phyloP scores from a whole-genome alignment of 495 filamentous ascomycete genomes.

The Penicillium maclennaniae region DNA sequence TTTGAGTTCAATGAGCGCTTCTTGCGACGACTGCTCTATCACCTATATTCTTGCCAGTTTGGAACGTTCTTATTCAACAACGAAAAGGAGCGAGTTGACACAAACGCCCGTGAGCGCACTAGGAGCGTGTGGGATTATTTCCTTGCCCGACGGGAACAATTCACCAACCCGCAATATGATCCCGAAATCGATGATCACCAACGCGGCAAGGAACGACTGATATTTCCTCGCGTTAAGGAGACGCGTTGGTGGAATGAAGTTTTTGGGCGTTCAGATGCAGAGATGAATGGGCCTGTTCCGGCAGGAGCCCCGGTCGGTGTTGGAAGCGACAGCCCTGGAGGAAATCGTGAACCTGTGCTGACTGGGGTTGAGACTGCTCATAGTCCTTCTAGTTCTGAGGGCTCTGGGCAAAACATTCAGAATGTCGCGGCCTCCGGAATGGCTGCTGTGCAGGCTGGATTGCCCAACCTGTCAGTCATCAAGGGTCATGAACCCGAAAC shows the following conservation, averaged over 20 bases:
- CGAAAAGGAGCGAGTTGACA: constrained; percentile 83
- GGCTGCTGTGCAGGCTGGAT: constrained; percentile 36
- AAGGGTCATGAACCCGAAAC: constrained; percentile 24
- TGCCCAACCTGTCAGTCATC: constrained; percentile 39
- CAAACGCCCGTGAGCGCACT: constrained; percentile 66
- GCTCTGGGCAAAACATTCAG: constrained; percentile 19
- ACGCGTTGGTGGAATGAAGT: constrained; percentile 90
- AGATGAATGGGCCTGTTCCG: constrained; percentile 76
- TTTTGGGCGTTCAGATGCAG: constrained; percentile 77
- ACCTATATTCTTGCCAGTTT: constrained; percentile 94
- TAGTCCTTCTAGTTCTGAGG: constrained; percentile 25
- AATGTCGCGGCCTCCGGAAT: constrained; percentile 30
- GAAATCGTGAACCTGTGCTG: constrained; percentile 32
- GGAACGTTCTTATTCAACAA: constrained; percentile 95
- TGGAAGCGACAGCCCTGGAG: constrained; percentile 17
- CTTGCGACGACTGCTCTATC: constrained; percentile 83
- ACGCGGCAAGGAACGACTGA: constrained; percentile 73
- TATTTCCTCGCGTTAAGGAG: constrained; percentile 67
- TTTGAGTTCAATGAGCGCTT: constrained; percentile 99
- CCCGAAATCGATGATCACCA: constrained; percentile 69
- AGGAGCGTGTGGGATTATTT: constrained; percentile 96
- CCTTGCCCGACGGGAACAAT: constrained; percentile 69
- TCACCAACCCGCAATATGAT: constrained; percentile 77
- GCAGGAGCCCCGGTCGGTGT: constrained; percentile 12
- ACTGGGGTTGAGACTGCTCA: constrained; percentile 48